Percentiles rank a stretch among this genome's conserved stretches.
These are phyloP conservation scores for Epicoccum sorghinum DNA, from an alignment of 2,329 filamentous ascomycete genomes.

Conservation along the genomic window DNA sequence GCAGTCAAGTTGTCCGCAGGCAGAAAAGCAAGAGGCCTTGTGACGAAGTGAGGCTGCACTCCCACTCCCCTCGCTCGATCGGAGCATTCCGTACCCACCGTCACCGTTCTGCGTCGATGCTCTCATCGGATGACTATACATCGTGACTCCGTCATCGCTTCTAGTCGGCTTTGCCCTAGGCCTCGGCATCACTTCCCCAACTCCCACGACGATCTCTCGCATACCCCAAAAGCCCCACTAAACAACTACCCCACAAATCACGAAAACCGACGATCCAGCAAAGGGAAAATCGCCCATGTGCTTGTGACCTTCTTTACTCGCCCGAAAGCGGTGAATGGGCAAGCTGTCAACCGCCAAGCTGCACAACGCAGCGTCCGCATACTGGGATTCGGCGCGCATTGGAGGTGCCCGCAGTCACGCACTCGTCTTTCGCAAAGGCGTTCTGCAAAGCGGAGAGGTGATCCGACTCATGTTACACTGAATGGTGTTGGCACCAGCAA, in stretches of 20 bases:
- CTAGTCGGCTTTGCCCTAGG: no score
- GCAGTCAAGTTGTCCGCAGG: no score
- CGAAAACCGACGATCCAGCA: conserved; percentile 6
- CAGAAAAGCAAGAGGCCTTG: no score
- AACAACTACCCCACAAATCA: conserved; percentile 1
- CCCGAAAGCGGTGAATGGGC: not conserved
- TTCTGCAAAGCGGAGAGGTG: conserved; percentile 2
- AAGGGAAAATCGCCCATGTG: not conserved
- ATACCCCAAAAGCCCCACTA: not conserved
- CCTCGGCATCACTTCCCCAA: not conserved
- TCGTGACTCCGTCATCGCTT: no score
- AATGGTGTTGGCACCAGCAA: not conserved
- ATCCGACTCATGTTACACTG: conserved; percentile 7
- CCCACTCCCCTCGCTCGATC: no score
- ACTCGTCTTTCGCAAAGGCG: conserved; percentile 6
- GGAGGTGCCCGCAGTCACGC: not conserved
- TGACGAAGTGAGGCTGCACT: no score
- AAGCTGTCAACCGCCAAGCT: conserved; percentile 3
- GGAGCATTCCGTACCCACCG: no score
- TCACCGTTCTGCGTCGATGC: no score
- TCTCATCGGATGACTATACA: no score
- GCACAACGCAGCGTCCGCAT: not conserved
- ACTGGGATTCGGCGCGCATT: not conserved
- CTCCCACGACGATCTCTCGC: not conserved
- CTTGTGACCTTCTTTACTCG: conserved; percentile 14